phyloP scores from a whole-genome alignment of 2,329 filamentous ascomycete species.

The Monilinia aucupariae region DNA sequence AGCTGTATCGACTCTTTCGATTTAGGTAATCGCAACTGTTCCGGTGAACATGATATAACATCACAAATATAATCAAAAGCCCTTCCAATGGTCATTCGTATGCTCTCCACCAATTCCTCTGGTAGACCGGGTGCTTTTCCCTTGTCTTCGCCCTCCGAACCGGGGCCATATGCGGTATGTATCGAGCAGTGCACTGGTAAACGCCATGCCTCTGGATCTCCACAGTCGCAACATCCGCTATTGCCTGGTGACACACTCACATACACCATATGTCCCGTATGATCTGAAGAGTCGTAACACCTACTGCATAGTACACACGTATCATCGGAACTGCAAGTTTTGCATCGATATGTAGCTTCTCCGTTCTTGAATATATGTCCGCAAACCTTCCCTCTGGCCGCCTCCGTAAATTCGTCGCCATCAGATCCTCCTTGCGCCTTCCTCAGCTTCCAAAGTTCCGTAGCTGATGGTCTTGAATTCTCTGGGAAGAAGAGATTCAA shows the following conservation, averaged over 20 bases:
- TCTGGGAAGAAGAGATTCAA: conserved; percentile 77
- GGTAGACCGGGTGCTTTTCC: conserved; percentile 59
- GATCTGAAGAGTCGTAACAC: conserved; percentile 93
- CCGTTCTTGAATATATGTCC: conserved; percentile 95
- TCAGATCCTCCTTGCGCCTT: conserved; percentile 89
- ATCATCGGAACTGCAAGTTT: conserved; percentile 89
- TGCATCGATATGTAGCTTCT: conserved; percentile 90
- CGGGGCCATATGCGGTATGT: conserved; percentile 61
- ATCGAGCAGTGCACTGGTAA: conserved; percentile 87
- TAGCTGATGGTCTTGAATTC: conserved; percentile 49
- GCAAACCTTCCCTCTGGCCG: conserved; percentile 86
- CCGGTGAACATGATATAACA: conserved; percentile 94
- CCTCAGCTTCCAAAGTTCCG: conserved; percentile 65
- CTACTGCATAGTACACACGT: conserved; percentile 91
- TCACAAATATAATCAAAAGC: conserved; percentile 94
- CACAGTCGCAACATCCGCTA: conserved; percentile 95
- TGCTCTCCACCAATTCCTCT: conserved; percentile 67
- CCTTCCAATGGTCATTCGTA: conserved; percentile 79
- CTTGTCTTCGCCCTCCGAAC: conserved; percentile 51
- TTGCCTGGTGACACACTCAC: conserved; percentile 86
- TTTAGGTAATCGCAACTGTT: conserved; percentile 84
- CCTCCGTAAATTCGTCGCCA: conserved; percentile 89
- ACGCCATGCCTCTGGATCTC: conserved; percentile 91
- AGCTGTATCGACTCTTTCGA: conserved; percentile 71
- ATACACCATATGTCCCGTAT: conserved; percentile 86